phyloP scores from a whole-genome alignment of 495 filamentous ascomycete species.

The Aspergillus bridgeri region DNA sequence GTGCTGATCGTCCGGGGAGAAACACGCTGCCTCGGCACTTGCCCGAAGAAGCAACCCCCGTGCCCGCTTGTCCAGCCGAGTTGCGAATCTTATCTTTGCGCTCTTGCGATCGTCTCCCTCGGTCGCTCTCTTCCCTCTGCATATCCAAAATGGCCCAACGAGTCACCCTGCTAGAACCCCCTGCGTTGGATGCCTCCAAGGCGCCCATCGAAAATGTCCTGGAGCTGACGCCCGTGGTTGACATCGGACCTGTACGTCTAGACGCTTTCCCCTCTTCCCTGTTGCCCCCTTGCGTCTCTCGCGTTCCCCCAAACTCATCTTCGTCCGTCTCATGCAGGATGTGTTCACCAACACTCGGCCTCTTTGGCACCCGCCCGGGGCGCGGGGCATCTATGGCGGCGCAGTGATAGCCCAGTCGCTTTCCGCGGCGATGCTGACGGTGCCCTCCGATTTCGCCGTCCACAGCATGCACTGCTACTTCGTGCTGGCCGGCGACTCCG shows the following conservation, averaged over 20 bases:
- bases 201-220: constrained; percentile 85
- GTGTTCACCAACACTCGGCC: constrained; percentile 91
- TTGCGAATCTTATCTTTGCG: not conserved
- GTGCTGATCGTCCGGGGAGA: not conserved
- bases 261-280: not conserved
- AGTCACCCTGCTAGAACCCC: constrained; percentile 73
- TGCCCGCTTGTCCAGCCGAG: constrained; percentile 6
- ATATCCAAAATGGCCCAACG: constrained; percentile 28
- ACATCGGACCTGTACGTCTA: constrained; percentile 70
- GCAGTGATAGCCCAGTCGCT: constrained; percentile 90
- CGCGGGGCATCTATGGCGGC: constrained; percentile 90
- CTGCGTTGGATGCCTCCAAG: constrained; percentile 65
- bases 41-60: constrained; percentile 17
- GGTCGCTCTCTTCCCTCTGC: not conserved
- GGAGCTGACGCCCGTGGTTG: constrained; percentile 73
- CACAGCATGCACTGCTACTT: constrained; percentile 99
- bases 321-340: constrained; percentile 46
- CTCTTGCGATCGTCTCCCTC: not conserved
- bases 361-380: constrained; percentile 86
- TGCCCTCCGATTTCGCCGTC: constrained; percentile 71
- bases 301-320: constrained; percentile 6
- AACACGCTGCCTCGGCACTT: constrained; percentile 21
- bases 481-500: constrained; percentile 79
- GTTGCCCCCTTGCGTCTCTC: not conserved
- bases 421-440: constrained; percentile 80